Evolutionary conservation across 2,329 filamentous ascomycete genomes (phyloP).

Genomic region (Pseudocercospora cruenta): DNA sequence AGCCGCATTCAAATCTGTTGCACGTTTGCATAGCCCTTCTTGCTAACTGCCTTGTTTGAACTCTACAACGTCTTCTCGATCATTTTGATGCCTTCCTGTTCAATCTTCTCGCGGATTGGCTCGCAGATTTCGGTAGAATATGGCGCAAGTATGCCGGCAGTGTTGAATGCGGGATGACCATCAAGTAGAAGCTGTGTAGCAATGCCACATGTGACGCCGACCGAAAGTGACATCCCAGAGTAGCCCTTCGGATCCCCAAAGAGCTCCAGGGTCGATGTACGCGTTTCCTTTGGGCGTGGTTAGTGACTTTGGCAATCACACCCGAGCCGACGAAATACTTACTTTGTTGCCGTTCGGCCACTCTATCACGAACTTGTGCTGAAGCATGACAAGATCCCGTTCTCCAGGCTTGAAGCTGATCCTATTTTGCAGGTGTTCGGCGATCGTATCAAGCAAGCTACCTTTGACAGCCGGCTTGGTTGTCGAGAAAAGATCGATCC

Average conservation of each 20-base stretch:
- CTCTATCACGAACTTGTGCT: neutral
- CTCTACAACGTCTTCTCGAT: neutral
- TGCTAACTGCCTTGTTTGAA: no score
- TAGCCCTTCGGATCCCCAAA: neutral
- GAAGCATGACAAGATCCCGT: neutral
- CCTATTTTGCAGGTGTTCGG: neutral
- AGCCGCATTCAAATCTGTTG: neutral
- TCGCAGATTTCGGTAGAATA: neutral
- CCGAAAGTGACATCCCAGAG: neutral
- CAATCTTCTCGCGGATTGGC: neutral
- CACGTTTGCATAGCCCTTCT: no score
- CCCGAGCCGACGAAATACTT: neutral
- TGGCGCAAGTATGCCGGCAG: neutral
- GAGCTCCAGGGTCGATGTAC: neutral
- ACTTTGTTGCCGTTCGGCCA: neutral
- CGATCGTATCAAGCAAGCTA: neutral
- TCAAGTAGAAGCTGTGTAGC: neutral
- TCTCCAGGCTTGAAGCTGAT: neutral
- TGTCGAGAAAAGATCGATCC: neutral
- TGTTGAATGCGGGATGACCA: neutral
- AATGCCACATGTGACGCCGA: neutral
- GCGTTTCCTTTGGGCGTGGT: neutral
- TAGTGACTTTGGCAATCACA: neutral
- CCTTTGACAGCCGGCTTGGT: neutral
- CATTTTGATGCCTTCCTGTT: neutral